Conservation (phyloP, 177 flowering plant genomes). For the Vitis hybrid region DNA sequence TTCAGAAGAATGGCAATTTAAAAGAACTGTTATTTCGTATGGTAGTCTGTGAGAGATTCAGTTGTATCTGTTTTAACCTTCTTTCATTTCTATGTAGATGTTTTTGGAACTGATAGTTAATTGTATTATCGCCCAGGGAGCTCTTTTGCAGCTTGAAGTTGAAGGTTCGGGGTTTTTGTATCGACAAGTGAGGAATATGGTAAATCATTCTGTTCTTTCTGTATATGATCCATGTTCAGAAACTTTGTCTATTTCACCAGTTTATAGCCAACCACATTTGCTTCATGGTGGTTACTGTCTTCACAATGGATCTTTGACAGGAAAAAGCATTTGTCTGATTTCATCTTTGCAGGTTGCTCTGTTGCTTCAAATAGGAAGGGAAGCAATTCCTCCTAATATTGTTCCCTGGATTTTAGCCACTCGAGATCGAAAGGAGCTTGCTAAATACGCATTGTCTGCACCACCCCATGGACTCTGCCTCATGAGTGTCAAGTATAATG, state of each 20-base stretch:
- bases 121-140: conserved; percentile 47
- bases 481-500: conserved; percentile 54
- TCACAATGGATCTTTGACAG: no score
- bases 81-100: neutral
- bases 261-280: no score
- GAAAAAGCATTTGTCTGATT: neutral
- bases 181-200: conserved; percentile 96
- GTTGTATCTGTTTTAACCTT: neutral
- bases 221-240: neutral
- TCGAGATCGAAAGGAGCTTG: conserved; percentile 76
- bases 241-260: neutral
- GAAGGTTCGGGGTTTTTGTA: conserved; percentile 93
- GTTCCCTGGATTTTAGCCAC: conserved; percentile 65
- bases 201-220: conserved; percentile 21
- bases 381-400: conserved; percentile 79
- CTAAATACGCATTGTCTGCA: conserved; percentile 57
- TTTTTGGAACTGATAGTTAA: conserved; percentile 6
- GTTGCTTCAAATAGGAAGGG: conserved; percentile 83
- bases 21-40: neutral
- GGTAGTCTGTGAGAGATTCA: no score
- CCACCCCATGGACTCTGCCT: conserved; percentile 89
- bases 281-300: no score
- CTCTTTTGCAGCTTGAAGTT: conserved; percentile 84
- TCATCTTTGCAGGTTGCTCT: conserved; percentile 62
- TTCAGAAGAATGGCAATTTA: neutral